Percentiles rank a stretch among this genome's conserved stretches.
These are phyloP conservation scores for Microstegium vimineum DNA, from an alignment of 176 grass and related monocot species.

Conservation along the genomic window DNA sequence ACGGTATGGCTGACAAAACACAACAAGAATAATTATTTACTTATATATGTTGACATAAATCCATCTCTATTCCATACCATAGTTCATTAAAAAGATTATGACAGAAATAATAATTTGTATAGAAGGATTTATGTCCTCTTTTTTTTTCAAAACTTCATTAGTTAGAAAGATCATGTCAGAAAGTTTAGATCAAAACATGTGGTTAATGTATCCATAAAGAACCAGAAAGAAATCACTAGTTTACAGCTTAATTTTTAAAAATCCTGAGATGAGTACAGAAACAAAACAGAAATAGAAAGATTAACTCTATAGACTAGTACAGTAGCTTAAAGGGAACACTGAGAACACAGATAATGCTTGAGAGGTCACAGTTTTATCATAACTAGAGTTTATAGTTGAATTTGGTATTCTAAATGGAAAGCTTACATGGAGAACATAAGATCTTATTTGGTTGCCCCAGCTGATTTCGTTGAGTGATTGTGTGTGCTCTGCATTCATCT, in stretches of 20 bases:
- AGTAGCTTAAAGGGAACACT: constrained; percentile 9
- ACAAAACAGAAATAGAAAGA: neutral
- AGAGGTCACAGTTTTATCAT: constrained; percentile 4
- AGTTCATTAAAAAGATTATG: neutral
- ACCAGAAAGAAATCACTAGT: neutral
- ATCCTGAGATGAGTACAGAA: neutral
- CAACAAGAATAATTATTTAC: neutral
- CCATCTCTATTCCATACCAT: neutral
- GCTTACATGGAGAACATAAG: constrained; percentile 91
- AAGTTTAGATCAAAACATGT: neutral
- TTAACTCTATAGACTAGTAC: constrained; percentile 9
- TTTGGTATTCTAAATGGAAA: constrained; percentile 1
- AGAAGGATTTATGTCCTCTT: neutral
- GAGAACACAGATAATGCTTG: neutral
- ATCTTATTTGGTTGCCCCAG: constrained; percentile 99
- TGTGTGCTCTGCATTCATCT: constrained; percentile 90
- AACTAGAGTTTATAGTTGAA: neutral
- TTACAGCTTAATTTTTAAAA: neutral
- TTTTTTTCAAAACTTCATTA: neutral
- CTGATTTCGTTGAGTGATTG: constrained; percentile 86
- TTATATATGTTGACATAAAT: neutral
- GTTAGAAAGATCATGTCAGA: neutral
- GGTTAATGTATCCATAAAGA: neutral
- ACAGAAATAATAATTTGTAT: neutral
- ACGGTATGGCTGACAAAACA: constrained; percentile 64